Conservation (phyloP, 257 asterid species). For the Paraleonurus japonicus region DNA sequence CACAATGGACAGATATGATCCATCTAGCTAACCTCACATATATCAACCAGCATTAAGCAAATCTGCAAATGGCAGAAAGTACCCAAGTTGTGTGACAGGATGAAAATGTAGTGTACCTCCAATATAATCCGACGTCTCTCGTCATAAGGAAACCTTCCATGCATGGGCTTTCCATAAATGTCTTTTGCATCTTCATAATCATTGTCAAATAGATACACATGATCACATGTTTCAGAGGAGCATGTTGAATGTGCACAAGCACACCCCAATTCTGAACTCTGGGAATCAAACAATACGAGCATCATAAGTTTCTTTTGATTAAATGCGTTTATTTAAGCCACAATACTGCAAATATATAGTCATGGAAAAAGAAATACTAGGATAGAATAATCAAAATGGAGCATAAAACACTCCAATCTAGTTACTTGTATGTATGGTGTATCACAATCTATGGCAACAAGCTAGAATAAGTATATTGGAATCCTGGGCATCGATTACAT, state of each 20-base stretch:
- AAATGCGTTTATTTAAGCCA: constrained; percentile 14
- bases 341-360: constrained; percentile 3
- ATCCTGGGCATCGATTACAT: not conserved
- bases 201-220: constrained; percentile 84
- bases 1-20: not conserved
- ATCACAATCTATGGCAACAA: constrained; percentile 13
- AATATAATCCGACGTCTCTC: constrained; percentile 91
- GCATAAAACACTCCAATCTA: not conserved
- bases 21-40: not conserved
- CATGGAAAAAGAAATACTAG: not conserved
- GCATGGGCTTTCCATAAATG: constrained; percentile 82
- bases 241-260: constrained; percentile 66
- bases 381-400: not conserved
- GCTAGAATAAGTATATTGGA: not conserved
- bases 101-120: constrained; percentile 65
- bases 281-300: constrained; percentile 30
- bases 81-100: not conserved
- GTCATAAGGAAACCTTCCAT: constrained; percentile 89
- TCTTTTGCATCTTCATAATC: constrained; percentile 96
- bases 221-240: constrained; percentile 75
- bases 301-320: constrained; percentile 11
- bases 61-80: constrained; percentile 1
- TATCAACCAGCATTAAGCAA: constrained; percentile 19
- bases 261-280: constrained; percentile 91
- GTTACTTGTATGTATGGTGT: not conserved